These are phyloP conservation scores for Pythium myriotylum DNA, from an alignment of 352 stramenopile genomes.

Conservation along the genomic window DNA sequence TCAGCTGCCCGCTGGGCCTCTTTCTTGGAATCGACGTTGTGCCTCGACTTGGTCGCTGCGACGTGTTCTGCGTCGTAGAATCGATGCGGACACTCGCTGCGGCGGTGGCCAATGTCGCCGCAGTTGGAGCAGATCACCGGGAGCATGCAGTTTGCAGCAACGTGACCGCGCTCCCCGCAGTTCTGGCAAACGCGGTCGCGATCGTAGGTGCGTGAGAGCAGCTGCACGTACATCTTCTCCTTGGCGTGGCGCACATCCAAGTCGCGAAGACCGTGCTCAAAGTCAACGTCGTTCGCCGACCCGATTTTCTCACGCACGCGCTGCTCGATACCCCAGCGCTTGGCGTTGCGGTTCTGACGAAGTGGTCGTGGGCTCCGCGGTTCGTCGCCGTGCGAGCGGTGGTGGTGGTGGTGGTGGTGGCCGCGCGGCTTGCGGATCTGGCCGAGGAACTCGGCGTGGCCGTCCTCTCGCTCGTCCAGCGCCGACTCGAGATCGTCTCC, in stretches of 20 bases:
- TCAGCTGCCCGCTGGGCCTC: slow-evolving; percentile 2
- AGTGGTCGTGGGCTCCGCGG: not conserved
- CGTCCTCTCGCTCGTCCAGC: slow-evolving; percentile 13
- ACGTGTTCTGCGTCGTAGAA: slow-evolving; percentile 38
- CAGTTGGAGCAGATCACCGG: slow-evolving; percentile 81
- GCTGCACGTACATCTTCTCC: slow-evolving; percentile 66
- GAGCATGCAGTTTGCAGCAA: slow-evolving; percentile 68
- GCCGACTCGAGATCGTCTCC: slow-evolving; percentile 9
- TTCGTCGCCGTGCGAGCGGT: not conserved
- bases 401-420: slow-evolving; percentile 8
- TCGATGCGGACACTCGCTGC: slow-evolving; percentile 48
- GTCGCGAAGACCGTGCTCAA: slow-evolving; percentile 66
- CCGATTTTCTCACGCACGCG: slow-evolving; percentile 33
- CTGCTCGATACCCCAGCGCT: slow-evolving; percentile 13
- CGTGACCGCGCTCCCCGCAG: slow-evolving; percentile 74
- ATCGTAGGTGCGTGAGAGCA: slow-evolving; percentile 59
- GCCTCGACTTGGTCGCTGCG: slow-evolving; percentile 19
- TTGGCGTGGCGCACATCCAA: slow-evolving; percentile 44
- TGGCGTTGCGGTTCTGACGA: not conserved
- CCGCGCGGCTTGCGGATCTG: slow-evolving; percentile 21
- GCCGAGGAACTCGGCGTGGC: slow-evolving; percentile 16
- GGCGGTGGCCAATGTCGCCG: slow-evolving; percentile 64
- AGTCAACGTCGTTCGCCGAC: slow-evolving; percentile 58
- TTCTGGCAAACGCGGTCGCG: slow-evolving; percentile 70
- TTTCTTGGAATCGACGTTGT: slow-evolving; percentile 3